Base-by-base conservation (phyloP, 2,329 filamentous ascomycete species). In the Nothophaeocryptopus gaeumannii region DNA sequence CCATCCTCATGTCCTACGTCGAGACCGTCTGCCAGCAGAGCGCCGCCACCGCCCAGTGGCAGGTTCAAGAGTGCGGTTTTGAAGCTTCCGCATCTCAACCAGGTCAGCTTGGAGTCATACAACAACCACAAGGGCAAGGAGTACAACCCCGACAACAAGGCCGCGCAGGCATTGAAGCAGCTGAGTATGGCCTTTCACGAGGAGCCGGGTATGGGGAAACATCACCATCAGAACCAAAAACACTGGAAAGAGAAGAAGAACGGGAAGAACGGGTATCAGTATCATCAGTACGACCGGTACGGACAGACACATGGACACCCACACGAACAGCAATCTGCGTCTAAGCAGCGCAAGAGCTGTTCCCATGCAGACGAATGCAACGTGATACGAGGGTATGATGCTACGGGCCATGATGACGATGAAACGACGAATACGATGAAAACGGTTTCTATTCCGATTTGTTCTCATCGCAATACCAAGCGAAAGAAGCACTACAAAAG, bases 51-150 rank as follows among this genome's bases (percentile, higher is more conserved):
- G 67, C 65, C 68, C 56, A 64, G 64, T 50, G 60, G 53, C 64
- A 69, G 58, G 66, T 68, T 64, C 66, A 72, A 70, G 68, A 73
- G 72, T 73, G 69, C 69, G 66, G 68, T 68, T 77, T 78, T 77
- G 75, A 74, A 78, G 46, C 63, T 57, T 51, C 53, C 71, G 37
- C 34, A 40, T 45, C 39, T 52, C 50, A 68, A 74, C 62, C 68
- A 69, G 48, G 54, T 61, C 45, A 41, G 37, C 37, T 39, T 39
- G 50, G 46, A 53, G 39, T 34, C 15, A 44, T 42, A 53, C 40
- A 40, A 50, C 57, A 61, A 58, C 51, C 56, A 51, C 34, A 40
- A 52, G 50, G 44, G 52, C 47, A 44, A 55, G 45, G 29, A 57
- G 35, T 44, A 50, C 54, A 39, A 53, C 51, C 47, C 47, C 57